Conservation (phyloP, 2,329 filamentous ascomycete species). For the Xylariaceae sp. region DNA sequence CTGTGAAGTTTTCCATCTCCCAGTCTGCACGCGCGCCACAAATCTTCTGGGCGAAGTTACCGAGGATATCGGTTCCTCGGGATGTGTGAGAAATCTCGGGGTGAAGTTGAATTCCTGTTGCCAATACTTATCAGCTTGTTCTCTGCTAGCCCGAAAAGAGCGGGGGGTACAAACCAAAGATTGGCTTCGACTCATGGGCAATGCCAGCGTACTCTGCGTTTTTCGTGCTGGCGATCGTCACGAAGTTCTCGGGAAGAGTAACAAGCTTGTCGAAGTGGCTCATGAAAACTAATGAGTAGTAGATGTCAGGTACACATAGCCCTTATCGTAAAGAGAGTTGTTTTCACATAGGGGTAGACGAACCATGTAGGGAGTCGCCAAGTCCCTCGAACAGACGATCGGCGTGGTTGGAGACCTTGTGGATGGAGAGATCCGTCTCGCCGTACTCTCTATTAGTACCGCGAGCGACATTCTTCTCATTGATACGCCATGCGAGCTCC, state of each 20-base stretch:
- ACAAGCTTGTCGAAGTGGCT: slow-evolving; percentile 83
- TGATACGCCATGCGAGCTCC: slow-evolving; percentile 61
- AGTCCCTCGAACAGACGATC: slow-evolving; percentile 77
- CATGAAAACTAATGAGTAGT: slow-evolving; percentile 61
- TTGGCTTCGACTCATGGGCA: slow-evolving; percentile 64
- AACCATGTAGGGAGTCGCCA: slow-evolving; percentile 58
- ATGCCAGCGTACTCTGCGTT: slow-evolving; percentile 81
- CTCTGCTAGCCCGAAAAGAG: neutral
- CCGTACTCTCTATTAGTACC: slow-evolving; percentile 56
- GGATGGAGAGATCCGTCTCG: slow-evolving; percentile 61
- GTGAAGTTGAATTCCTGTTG: slow-evolving; percentile 73
- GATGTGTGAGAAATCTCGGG: slow-evolving; percentile 60
- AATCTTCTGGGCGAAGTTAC: slow-evolving; percentile 82
- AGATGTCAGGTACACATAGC: neutral
- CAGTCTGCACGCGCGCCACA: slow-evolving; percentile 74
- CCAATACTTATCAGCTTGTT: slow-evolving; percentile 6
- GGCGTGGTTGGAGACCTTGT: slow-evolving; percentile 57
- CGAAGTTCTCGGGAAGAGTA: slow-evolving; percentile 68
- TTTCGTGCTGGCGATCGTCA: slow-evolving; percentile 66
- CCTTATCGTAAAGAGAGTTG: neutral
- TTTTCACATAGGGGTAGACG: neutral
- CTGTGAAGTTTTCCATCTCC: slow-evolving; percentile 81
- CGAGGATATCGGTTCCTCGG: slow-evolving; percentile 28
- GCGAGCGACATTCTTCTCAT: slow-evolving; percentile 57
- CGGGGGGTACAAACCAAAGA: slow-evolving; percentile 51